Base-by-base conservation (phyloP, 129 eudicot genomes). In the Flaveria brownii region DNA sequence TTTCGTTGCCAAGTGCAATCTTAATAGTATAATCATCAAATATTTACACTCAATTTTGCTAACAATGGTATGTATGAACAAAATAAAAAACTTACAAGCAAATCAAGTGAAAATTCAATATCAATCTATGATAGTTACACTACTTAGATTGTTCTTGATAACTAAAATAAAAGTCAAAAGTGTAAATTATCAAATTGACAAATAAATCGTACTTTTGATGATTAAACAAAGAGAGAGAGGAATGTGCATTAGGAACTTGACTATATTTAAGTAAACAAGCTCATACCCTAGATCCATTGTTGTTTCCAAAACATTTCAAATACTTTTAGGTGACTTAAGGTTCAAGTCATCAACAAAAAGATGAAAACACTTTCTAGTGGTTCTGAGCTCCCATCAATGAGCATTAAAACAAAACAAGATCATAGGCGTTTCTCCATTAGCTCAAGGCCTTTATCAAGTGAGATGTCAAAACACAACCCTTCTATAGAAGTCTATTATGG, bases 401-500 rank as follows among this genome's bases (percentile, higher is more conserved):
- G 72, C 61, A 77, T 79, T 45, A 82, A 72, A 77, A 80, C 74
- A 63, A 54, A 28, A 78, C 56, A 80, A 16, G 77, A 73, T n/a
- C n/a, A n/a, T n/a, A 55, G 36, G 33, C 62, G 72, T 18, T 9
- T 56, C 30, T 77, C 83, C 8, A 51, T 72, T 4, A 72, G 76
- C 20, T 77, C 85, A n/a, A 76, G 59, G 26, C 79, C 61, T 16
- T 47, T 71, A 70, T 65, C 84, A 39, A 36, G 62, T 22, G 77
- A 15, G 5, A 72, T 71, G 50, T 36, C 90, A 18, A 43, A 56
- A 3, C 72, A 72, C 12, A 73, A 71, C 36, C 70, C 86, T 9
- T 83, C 69, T 14, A 2, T 56, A 6, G 88, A 84, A 72, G 91
- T 84, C 39, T 87, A 87, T 30, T 84, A 87, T 30, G 84, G 83